These are phyloP conservation scores for Onygenales sp. DNA, from an alignment of 2,329 filamentous ascomycete genomes.

Conservation along the genomic window DNA sequence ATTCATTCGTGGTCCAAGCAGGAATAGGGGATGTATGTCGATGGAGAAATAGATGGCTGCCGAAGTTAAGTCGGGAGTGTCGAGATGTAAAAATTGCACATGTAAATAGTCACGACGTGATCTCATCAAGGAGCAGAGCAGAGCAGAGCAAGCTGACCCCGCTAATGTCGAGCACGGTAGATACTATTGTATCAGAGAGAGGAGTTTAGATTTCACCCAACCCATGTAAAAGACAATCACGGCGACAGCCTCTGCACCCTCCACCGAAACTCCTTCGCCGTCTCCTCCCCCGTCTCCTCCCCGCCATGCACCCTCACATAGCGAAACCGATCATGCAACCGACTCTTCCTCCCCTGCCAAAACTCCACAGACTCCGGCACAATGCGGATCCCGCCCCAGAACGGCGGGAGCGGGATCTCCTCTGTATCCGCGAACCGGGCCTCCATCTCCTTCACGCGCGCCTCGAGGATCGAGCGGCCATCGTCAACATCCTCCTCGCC, in stretches of 20 bases:
- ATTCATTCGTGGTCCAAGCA: no score
- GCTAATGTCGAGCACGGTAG: no score
- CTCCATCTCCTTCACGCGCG: conserved; percentile 68
- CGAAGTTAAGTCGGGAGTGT: no score
- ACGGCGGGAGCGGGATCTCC: conserved; percentile 78
- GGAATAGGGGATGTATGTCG: no score
- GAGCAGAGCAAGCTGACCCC: no score
- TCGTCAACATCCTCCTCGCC: conserved; percentile 43
- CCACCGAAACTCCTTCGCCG: conserved; percentile 36
- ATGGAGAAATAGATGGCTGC: no score
- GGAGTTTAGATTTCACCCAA: no score
- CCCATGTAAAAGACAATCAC: conserved; percentile 10
- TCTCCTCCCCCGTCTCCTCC: conserved; percentile 54
- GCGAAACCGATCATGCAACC: conserved; percentile 87
- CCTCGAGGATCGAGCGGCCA: conserved; percentile 64
- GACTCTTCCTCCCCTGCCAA: conserved; percentile 84
- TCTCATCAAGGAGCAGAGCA: no score
- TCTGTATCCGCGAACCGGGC: conserved; percentile 64
- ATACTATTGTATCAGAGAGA: no score
- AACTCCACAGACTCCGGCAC: conserved; percentile 85
- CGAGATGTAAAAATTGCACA: no score
- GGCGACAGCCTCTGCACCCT: conserved; percentile 31
- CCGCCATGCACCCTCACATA: conserved; percentile 55
- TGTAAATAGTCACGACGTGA: no score
- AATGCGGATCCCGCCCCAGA: conserved; percentile 87